Percentiles rank a stretch among this genome's conserved stretches.
phyloP scores from a whole-genome alignment of 768 basidiomycete species.

The Lactarius hatsudake region DNA sequence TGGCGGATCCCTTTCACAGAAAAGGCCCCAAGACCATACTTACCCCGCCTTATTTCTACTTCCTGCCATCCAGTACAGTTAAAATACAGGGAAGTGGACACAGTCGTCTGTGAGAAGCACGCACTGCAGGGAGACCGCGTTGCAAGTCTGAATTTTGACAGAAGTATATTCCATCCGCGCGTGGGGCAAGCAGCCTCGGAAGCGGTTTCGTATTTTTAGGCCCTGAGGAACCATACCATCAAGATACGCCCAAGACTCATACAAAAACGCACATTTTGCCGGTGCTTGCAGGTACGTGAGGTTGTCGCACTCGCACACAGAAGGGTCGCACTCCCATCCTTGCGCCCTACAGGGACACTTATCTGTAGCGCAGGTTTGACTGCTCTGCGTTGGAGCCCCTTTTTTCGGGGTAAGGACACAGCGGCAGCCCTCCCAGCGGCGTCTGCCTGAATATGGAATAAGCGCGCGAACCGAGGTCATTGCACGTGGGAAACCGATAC shows the following conservation, averaged over 20 bases:
- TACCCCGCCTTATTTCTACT: constrained; percentile 21
- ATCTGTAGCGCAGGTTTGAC: constrained; percentile 37
- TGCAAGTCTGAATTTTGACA: constrained; percentile 21
- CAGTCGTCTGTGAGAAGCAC: not conserved
- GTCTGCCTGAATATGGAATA: constrained; percentile 41
- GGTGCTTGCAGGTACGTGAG: too few relatives aligned
- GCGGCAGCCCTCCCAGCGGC: constrained; percentile 59
- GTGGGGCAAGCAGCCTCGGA: not conserved
- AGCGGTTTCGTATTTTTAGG: too few relatives aligned
- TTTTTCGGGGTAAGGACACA: too few relatives aligned
- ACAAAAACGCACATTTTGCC: too few relatives aligned
- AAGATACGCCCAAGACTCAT: too few relatives aligned
- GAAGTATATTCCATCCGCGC: not conserved
- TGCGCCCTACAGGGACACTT: constrained; percentile 51
- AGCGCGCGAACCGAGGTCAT: not conserved
- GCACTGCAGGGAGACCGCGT: constrained; percentile 13
- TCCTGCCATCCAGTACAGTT: not conserved
- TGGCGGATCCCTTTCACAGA: not conserved
- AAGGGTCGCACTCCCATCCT: constrained; percentile 66
- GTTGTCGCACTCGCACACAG: constrained; percentile 53
- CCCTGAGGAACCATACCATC: not conserved
- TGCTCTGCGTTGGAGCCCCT: too few relatives aligned
- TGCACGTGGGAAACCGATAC: constrained; percentile 19
- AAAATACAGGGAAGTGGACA: too few relatives aligned
- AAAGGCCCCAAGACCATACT: constrained; percentile 57